These are phyloP conservation scores for Russula emetica DNA, from an alignment of 768 basidiomycete genomes.

Conservation along the genomic window DNA sequence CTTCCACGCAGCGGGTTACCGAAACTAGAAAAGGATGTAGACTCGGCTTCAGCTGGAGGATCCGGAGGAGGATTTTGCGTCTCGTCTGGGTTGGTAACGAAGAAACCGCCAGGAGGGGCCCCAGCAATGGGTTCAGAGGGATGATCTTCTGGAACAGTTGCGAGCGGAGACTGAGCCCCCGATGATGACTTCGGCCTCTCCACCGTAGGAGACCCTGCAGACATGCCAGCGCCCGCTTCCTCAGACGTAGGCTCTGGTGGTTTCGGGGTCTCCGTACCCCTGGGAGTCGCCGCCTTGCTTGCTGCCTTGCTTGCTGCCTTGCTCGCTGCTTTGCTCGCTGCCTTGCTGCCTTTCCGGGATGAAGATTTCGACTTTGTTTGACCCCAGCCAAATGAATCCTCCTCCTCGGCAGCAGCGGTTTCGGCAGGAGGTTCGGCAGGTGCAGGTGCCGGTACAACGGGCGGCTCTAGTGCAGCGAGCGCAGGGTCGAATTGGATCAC, in stretches of 20 bases:
- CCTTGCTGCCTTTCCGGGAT: constrained; percentile 23
- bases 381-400: neutral
- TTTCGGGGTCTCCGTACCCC: constrained; percentile 22
- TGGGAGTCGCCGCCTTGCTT: constrained; percentile 22
- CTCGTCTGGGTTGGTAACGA: constrained; percentile 6
- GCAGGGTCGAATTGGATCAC: neutral
- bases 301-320: constrained; percentile 21
- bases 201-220: neutral
- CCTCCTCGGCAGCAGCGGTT: neutral
- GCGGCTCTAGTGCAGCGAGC: neutral
- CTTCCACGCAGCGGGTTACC: neutral
- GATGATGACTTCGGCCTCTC: neutral
- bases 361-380: constrained; percentile 14
- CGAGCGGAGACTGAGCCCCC: constrained; percentile 6
- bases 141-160: constrained; percentile 13
- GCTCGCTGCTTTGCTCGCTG: constrained; percentile 22
- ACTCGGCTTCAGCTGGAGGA: neutral
- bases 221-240: neutral
- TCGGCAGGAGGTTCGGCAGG: constrained; percentile 1
- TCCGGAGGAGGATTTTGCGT: too few species aligned
- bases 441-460: neutral
- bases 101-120: constrained; percentile 7
- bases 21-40: neutral
- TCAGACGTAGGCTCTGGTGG: neutral
- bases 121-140: neutral